phyloP scores from a whole-genome alignment of 805 yeast genomes.

The Metschnikowia sp. region DNA sequence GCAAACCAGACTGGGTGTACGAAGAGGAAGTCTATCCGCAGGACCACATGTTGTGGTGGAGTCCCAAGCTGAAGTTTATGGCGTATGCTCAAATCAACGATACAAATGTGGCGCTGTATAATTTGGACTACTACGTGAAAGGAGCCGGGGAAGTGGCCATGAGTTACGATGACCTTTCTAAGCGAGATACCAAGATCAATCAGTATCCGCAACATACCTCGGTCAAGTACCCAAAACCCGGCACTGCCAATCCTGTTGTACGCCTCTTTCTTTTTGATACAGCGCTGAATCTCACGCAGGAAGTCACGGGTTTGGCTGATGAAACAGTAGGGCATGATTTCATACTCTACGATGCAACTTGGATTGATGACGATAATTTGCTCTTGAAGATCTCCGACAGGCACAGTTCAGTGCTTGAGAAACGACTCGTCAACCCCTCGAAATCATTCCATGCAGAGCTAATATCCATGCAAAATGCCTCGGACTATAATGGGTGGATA shows the following conservation, averaged over 20 bases:
- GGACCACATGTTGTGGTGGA: slow-evolving; percentile 71
- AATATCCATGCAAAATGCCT: slow-evolving; percentile 10
- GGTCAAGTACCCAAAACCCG: slow-evolving; percentile 73
- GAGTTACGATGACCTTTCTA: slow-evolving; percentile 8
- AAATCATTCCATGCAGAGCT: not conserved
- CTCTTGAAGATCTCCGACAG: slow-evolving; percentile 22
- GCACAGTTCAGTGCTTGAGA: slow-evolving; percentile 18
- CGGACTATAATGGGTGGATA: slow-evolving; percentile 22
- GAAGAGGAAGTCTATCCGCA: slow-evolving; percentile 70
- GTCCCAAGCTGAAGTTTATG: slow-evolving; percentile 55
- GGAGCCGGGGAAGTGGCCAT: slow-evolving; percentile 17
- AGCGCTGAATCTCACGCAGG: slow-evolving; percentile 23
- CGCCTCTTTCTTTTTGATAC: slow-evolving; percentile 39
- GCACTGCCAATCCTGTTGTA: slow-evolving; percentile 56
- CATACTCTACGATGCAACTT: slow-evolving; percentile 20
- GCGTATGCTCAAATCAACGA: slow-evolving; percentile 60
- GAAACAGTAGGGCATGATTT: slow-evolving; percentile 15
- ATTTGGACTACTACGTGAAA: slow-evolving; percentile 50
- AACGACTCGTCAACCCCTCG: slow-evolving; percentile 13
- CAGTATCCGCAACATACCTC: slow-evolving; percentile 47
- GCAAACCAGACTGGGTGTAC: slow-evolving; percentile 80
- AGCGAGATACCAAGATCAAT: slow-evolving; percentile 13
- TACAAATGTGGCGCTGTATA: slow-evolving; percentile 50
- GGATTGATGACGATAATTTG: slow-evolving; percentile 18
- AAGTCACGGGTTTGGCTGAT: slow-evolving; percentile 15